phyloP scores from a whole-genome alignment of 2,329 filamentous ascomycete genomes.

The Pseudomassariella vexata region DNA sequence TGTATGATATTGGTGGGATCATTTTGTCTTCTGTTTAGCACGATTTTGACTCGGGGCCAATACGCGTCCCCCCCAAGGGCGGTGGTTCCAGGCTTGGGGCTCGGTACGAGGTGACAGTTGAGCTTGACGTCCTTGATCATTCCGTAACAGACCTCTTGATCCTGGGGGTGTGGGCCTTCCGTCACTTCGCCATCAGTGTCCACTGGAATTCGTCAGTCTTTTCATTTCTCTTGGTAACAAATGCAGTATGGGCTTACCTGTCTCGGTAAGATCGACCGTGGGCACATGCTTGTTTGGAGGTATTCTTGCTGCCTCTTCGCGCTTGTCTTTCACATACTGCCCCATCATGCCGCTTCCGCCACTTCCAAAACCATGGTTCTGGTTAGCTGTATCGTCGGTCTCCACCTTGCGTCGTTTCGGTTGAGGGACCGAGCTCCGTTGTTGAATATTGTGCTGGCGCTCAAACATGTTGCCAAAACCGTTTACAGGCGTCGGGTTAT shows the following conservation, averaged over 20 bases:
- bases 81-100: constrained; percentile 57
- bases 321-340: constrained; percentile 59
- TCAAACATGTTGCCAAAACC: constrained; percentile 64
- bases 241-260: constrained; percentile 26
- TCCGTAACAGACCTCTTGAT: constrained; percentile 76
- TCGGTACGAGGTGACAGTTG: constrained; percentile 63
- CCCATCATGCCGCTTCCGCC: constrained; percentile 54
- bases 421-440: constrained; percentile 52
- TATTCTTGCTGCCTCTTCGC: constrained; percentile 33
- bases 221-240: too few relatives aligned
- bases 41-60: constrained; percentile 71
- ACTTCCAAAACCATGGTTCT: constrained; percentile 36
- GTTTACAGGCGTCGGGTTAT: constrained; percentile 13
- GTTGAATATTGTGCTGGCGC: constrained; percentile 67
- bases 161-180: constrained; percentile 52
- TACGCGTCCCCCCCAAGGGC: constrained; percentile 51
- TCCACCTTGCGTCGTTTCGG: constrained; percentile 61
- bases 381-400: constrained; percentile 34
- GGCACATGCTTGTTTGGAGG: constrained; percentile 23
- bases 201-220: too few relatives aligned
- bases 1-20: constrained; percentile 58
- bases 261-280: constrained; percentile 53
- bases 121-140: constrained; percentile 64
- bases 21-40: constrained; percentile 54
- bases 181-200: constrained; percentile 52